phyloP scores from a whole-genome alignment of 257 asterid species.

The Craterostigma plantagineum region DNA sequence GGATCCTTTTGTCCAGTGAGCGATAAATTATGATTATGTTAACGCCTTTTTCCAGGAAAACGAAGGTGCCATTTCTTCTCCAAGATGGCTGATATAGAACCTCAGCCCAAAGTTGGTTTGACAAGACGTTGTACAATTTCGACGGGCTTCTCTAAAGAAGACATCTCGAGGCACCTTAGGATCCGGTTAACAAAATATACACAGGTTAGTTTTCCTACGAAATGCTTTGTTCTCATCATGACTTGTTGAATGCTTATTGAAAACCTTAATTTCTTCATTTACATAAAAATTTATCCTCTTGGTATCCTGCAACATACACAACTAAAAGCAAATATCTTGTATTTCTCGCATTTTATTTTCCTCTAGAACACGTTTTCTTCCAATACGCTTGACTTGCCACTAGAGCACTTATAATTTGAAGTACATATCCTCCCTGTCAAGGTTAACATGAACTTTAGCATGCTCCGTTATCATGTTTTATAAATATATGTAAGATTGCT shows the following conservation, averaged over 20 bases:
- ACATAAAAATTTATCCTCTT: neutral
- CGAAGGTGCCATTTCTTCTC: conserved; percentile 41
- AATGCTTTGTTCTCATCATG: neutral
- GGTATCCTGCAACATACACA: neutral
- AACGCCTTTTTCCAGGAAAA: conserved; percentile 25
- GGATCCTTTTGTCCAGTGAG: conserved; percentile 3
- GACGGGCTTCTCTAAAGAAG: conserved; percentile 15
- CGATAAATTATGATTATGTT: too few relatives aligned
- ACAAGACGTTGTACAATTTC: conserved; percentile 14
- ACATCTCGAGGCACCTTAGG: conserved; percentile 22
- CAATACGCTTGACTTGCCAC: too few relatives aligned
- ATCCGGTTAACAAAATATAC: conserved; percentile 54
- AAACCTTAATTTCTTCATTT: neutral
- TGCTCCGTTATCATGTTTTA: too few relatives aligned
- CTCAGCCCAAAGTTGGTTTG: conserved; percentile 23
- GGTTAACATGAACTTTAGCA: too few relatives aligned
- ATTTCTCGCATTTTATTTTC: too few relatives aligned
- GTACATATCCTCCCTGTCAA: too few relatives aligned
- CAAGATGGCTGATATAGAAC: conserved; percentile 34
- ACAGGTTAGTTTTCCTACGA: conserved; percentile 24
- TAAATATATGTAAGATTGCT: too few relatives aligned
- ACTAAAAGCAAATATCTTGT: too few relatives aligned
- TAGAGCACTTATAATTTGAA: too few relatives aligned
- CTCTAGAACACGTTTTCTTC: too few relatives aligned
- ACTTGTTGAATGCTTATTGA: neutral